A percentile compares a stretch with the other conserved stretches of the same genome.
Evolutionary conservation across 768 basidiomycete genomes (phyloP).

Genomic region (Exidia glandulosa): DNA sequence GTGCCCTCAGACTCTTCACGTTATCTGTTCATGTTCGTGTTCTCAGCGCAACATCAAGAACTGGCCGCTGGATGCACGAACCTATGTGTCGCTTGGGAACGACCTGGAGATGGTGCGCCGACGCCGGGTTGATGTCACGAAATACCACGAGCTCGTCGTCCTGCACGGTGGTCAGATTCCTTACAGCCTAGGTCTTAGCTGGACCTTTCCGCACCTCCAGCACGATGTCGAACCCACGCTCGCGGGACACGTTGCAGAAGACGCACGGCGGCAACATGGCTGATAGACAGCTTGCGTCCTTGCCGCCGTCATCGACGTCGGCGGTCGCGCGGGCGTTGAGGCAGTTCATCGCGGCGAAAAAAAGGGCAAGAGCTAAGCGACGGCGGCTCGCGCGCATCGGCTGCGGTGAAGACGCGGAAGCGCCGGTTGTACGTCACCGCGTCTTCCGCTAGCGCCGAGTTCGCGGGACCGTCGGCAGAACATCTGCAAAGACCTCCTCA

Average conservation of each 20-base stretch:
- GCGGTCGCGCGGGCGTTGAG: background rate
- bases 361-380: too few relatives aligned
- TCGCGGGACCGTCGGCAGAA: too few relatives aligned
- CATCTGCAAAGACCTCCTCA: too few relatives aligned
- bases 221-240: slow-evolving; percentile 24
- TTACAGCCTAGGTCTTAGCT: background rate
- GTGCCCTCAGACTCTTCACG: slow-evolving; percentile 33
- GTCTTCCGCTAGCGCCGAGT: too few relatives aligned
- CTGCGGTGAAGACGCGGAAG: too few relatives aligned
- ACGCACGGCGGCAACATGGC: slow-evolving; percentile 11
- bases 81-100: slow-evolving; percentile 27
- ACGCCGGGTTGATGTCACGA: slow-evolving; percentile 23
- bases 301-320: background rate
- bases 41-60: slow-evolving; percentile 2
- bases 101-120: slow-evolving; percentile 25
- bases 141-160: slow-evolving; percentile 22
- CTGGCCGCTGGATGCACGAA: slow-evolving; percentile 6
- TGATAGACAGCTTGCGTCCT: background rate
- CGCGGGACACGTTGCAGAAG: slow-evolving; percentile 21
- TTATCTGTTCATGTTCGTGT: slow-evolving; percentile 44
- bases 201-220: slow-evolving; percentile 18
- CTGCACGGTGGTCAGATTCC: slow-evolving; percentile 11
- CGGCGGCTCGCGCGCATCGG: too few relatives aligned
- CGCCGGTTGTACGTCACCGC: too few relatives aligned
- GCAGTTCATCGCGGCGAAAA: background rate